Conservation (phyloP, 768 basidiomycete genomes). For the Dictyophora rubrovolvata region DNA sequence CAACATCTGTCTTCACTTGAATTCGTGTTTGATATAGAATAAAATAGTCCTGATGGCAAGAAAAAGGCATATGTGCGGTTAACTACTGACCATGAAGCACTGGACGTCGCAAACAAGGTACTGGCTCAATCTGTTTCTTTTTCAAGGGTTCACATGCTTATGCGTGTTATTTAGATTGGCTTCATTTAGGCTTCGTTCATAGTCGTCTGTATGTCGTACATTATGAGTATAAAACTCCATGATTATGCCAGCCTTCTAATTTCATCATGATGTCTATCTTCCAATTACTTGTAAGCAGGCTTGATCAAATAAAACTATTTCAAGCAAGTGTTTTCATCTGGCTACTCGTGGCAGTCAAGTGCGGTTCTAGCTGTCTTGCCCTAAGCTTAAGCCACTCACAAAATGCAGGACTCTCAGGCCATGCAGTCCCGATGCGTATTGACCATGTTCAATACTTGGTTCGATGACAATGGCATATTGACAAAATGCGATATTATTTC, state of each 20-base stretch:
- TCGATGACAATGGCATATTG: too few species aligned
- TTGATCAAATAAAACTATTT: neutral
- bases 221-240: neutral
- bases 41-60: conserved; percentile 82
- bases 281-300: neutral
- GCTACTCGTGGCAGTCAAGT: too few species aligned
- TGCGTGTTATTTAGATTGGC: conserved; percentile 52
- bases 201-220: neutral
- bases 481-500: too few species aligned
- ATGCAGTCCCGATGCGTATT: too few species aligned
- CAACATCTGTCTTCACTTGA: neutral
- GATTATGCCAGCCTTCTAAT: neutral
- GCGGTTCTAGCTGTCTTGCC: too few species aligned
- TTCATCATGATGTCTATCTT: neutral
- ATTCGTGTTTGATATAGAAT: neutral
- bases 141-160: neutral
- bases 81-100: conserved; percentile 89
- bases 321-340: too few species aligned
- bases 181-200: conserved; percentile 58
- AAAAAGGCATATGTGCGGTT: conserved; percentile 99
- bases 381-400: too few species aligned
- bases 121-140: conserved; percentile 15
- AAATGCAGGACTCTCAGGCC: too few species aligned
- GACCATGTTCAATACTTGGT: too few species aligned
- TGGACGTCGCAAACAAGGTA: conserved; percentile 97